Evolutionary conservation across 495 filamentous ascomycete genomes (phyloP).

Genomic region (Penicillium parvum): DNA sequence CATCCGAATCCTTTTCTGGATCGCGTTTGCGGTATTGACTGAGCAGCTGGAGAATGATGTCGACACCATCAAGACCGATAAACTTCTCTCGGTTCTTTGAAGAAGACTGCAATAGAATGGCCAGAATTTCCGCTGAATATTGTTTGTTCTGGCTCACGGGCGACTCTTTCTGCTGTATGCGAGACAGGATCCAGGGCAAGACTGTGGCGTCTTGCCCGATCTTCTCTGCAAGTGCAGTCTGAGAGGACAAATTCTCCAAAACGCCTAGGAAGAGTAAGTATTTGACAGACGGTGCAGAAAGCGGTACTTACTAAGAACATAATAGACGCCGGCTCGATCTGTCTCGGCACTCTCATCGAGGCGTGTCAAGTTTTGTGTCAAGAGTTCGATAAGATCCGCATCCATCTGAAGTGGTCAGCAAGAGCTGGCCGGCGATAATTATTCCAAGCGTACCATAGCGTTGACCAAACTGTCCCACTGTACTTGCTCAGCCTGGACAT

Average conservation of each 20-base stretch:
- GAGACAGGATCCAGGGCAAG: conserved; percentile 69
- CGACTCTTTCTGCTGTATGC: conserved; percentile 60
- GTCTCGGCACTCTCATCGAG: conserved; percentile 75
- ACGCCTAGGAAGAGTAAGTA: conserved; percentile 45
- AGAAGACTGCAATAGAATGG: conserved; percentile 76
- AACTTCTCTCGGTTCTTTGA: conserved; percentile 58
- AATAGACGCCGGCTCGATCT: conserved; percentile 82
- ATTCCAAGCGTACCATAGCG: conserved; percentile 53
- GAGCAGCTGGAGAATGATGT: conserved; percentile 75
- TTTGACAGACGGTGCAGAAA: not conserved
- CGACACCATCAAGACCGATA: conserved; percentile 65
- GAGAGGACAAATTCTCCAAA: conserved; percentile 80
- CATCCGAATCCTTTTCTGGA: conserved; percentile 78
- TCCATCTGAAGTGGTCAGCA: conserved; percentile 48
- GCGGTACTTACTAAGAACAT: conserved; percentile 64
- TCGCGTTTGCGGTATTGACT: conserved; percentile 88
- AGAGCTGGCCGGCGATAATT: not conserved
- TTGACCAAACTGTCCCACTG: conserved; percentile 82
- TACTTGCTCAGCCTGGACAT: conserved; percentile 75
- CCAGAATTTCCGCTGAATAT: conserved; percentile 87
- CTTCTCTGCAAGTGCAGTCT: conserved; percentile 58
- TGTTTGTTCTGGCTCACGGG: conserved; percentile 84
- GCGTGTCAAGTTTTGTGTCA: conserved; percentile 77
- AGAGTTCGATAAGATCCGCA: conserved; percentile 75
- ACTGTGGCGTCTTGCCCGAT: conserved; percentile 64